phyloP scores from a whole-genome alignment of 2,329 filamentous ascomycete genomes.

The Fusarium fujikuroi region DNA sequence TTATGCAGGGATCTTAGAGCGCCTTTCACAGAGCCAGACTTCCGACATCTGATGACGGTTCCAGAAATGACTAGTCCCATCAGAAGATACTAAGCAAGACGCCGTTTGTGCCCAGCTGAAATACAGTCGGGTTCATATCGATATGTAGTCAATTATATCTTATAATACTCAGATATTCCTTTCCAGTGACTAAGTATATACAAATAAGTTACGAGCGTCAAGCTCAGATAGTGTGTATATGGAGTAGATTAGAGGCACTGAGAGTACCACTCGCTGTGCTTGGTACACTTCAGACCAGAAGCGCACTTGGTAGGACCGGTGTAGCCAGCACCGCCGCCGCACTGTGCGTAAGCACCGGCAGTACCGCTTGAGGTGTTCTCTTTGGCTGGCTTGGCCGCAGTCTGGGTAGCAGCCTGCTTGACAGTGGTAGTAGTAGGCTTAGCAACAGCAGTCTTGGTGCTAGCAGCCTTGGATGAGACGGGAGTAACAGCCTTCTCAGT shows the following conservation, averaged over 20 bases:
- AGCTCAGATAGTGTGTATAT: neutral
- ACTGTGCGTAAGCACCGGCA: constrained; percentile 27
- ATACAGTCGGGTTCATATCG: fast-evolving
- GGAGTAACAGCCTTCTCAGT: neutral
- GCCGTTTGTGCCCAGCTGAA: fast-evolving
- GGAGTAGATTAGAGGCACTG: constrained; percentile 36
- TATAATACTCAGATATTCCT: too few relatives aligned
- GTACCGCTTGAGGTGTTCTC: neutral
- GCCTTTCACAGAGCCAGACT: fast-evolving
- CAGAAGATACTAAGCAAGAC: too few relatives aligned
- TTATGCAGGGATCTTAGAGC: neutral
- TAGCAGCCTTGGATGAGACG: neutral
- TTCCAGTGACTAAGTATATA: neutral
- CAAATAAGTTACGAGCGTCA: neutral
- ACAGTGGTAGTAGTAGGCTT: neutral
- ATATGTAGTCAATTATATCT: neutral
- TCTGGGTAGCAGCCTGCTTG: neutral
- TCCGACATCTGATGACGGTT: fast-evolving
- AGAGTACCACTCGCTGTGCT: constrained; percentile 43
- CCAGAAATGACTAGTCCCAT: fast-evolving
- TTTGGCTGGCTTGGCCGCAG: neutral
- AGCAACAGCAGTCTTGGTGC: neutral
- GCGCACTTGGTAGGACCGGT: constrained; percentile 40
- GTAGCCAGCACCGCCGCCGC: constrained; percentile 39
- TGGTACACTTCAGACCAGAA: constrained; percentile 34